These are phyloP conservation scores for Fusarium albidum DNA, from an alignment of 2,329 filamentous ascomycete species.

Conservation along the genomic window DNA sequence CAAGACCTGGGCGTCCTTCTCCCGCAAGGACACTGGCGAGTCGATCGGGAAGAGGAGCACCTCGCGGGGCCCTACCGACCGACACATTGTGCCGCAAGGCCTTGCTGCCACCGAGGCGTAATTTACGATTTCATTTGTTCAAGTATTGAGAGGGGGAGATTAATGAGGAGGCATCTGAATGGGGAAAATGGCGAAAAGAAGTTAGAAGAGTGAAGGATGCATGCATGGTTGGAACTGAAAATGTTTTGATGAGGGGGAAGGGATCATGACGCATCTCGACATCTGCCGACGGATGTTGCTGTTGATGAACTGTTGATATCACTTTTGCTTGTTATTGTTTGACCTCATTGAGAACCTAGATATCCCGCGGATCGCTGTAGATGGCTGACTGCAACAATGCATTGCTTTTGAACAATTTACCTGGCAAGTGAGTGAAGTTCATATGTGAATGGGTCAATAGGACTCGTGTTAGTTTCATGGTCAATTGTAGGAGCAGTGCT, in stretches of 20 bases:
- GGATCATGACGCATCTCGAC: constrained; percentile 8
- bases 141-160: constrained; percentile 1
- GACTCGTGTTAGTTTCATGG: too few relatives aligned
- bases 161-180: constrained; percentile 1
- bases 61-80: constrained; percentile 31
- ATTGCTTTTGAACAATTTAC: not conserved
- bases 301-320: constrained; percentile 24
- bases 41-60: constrained; percentile 41
- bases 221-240: constrained; percentile 6
- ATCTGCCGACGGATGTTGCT: constrained; percentile 1
- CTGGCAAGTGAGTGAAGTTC: too few relatives aligned
- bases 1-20: constrained; percentile 55
- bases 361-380: constrained; percentile 25
- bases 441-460: too few relatives aligned
- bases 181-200: constrained; percentile 4
- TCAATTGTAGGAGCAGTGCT: too few relatives aligned
- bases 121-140: constrained; percentile 15
- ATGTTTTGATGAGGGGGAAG: constrained; percentile 1
- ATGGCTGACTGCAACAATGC: constrained; percentile 12
- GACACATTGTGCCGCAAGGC: constrained; percentile 39
- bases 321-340: constrained; percentile 25
- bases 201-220: not conserved
- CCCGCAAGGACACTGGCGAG: constrained; percentile 52
- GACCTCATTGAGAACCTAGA: constrained; percentile 31
- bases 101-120: constrained; percentile 38